phyloP scores from a whole-genome alignment of 768 basidiomycete species.

The Tylopilus balloui region DNA sequence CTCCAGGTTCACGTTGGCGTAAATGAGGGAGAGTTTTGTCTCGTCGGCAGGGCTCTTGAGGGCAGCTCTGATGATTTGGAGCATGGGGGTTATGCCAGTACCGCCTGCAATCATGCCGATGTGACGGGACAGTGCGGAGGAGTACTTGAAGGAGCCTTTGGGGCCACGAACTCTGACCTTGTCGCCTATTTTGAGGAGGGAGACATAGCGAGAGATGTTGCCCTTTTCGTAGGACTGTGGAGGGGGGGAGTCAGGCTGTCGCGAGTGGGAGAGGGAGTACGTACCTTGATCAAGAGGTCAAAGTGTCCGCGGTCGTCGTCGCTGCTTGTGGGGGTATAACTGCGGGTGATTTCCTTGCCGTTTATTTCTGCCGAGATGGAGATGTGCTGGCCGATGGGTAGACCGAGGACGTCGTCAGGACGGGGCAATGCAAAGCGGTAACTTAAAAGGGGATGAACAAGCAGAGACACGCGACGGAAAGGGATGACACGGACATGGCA shows the following conservation, averaged over 20 bases:
- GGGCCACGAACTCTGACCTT: conserved; percentile 90
- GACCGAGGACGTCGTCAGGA: conserved; percentile 73
- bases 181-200: conserved; percentile 81
- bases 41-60: conserved; percentile 84
- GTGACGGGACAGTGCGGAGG: conserved; percentile 63
- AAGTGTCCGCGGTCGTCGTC: conserved; percentile 93
- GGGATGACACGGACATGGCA: conserved; percentile 63
- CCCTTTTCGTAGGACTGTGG: conserved; percentile 90
- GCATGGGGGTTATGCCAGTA: conserved; percentile 98
- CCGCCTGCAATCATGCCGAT: conserved; percentile 98
- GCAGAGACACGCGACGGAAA: background rate
- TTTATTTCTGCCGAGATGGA: conserved; percentile 85
- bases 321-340: conserved; percentile 93
- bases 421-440: conserved; percentile 88
- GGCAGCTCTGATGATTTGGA: conserved; percentile 93
- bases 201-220: conserved; percentile 88
- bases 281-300: conserved; percentile 94
- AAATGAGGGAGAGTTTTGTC: conserved; percentile 83
- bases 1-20: conserved; percentile 90
- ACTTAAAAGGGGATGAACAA: conserved; percentile 38
- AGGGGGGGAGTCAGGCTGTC: background rate
- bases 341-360: conserved; percentile 85
- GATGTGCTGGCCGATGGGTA: conserved; percentile 97
- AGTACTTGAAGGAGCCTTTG: conserved; percentile 91
- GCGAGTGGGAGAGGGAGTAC: background rate